Conservation (phyloP, 331 rosid genomes). For the Rhamnella rubrinervis region DNA sequence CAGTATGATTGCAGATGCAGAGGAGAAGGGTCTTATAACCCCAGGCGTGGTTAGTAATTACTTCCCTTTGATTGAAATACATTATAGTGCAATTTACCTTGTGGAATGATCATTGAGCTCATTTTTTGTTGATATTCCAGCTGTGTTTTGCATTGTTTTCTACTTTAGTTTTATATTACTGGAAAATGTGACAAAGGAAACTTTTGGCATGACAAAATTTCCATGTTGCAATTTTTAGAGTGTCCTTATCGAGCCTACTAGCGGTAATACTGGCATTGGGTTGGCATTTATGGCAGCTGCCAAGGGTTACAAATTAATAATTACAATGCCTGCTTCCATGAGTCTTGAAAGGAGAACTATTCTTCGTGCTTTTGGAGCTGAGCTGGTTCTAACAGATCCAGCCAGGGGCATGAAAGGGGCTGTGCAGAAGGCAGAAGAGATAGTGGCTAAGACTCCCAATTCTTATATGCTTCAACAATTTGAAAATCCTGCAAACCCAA, state of each 20-base stretch:
- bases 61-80: not conserved
- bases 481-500: slow-evolving; percentile 88
- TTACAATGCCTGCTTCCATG: slow-evolving; percentile 91
- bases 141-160: not conserved
- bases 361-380: slow-evolving; percentile 85
- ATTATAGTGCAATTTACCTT: not conserved
- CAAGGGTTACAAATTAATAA: slow-evolving; percentile 74
- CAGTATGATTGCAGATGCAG: slow-evolving; percentile 85
- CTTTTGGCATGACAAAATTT: slow-evolving; percentile 18
- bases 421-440: slow-evolving; percentile 81
- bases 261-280: slow-evolving; percentile 92
- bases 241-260: slow-evolving; percentile 79
- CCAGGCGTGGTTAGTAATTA: slow-evolving; percentile 69
- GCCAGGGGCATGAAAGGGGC: slow-evolving; percentile 88
- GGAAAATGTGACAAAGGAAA: slow-evolving; percentile 1
- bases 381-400: slow-evolving; percentile 83
- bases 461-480: slow-evolving; percentile 83
- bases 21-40: slow-evolving; percentile 58
- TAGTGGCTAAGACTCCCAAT: slow-evolving; percentile 67
- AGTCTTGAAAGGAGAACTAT: slow-evolving; percentile 86
- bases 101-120: not conserved
- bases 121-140: not conserved
- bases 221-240: slow-evolving; percentile 27
- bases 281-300: slow-evolving; percentile 96
- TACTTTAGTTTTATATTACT: not conserved